These are phyloP conservation scores for Lathyrus oleraceus DNA, from an alignment of 306 rosid genomes.

Conservation along the genomic window DNA sequence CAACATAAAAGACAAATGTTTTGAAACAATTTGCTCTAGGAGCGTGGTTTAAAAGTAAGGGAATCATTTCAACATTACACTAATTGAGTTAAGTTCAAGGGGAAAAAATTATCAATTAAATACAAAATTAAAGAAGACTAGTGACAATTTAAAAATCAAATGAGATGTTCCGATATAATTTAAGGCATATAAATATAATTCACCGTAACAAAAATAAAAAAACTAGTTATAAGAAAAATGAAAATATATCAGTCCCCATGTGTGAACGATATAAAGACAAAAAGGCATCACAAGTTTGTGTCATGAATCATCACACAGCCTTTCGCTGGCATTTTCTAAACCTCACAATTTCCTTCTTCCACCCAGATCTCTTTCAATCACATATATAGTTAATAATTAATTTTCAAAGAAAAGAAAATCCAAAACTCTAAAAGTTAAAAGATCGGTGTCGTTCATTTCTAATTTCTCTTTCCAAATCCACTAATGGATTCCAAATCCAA, in stretches of 20 bases:
- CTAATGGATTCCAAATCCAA: constrained; percentile 34
- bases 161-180: no score
- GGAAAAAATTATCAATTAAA: no score
- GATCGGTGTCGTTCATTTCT: neutral
- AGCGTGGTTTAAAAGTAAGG: no score
- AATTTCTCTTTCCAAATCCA: neutral
- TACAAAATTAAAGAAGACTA: no score
- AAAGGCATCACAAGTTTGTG: constrained; percentile 2
- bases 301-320: constrained; percentile 15
- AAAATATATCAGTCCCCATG: neutral
- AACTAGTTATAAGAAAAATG: neutral
- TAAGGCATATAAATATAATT: no score
- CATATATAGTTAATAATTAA: neutral
- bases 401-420: neutral
- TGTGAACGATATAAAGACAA: neutral
- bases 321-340: constrained; percentile 33
- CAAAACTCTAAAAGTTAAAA: neutral
- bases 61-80: no score
- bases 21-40: no score
- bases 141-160: no score
- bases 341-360: constrained; percentile 25
- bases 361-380: neutral
- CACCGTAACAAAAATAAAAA: no score
- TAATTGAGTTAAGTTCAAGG: no score
- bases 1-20: no score